Evolutionary conservation across 768 basidiomycete genomes (phyloP).

Genomic region (Naganishia vishniacii): DNA sequence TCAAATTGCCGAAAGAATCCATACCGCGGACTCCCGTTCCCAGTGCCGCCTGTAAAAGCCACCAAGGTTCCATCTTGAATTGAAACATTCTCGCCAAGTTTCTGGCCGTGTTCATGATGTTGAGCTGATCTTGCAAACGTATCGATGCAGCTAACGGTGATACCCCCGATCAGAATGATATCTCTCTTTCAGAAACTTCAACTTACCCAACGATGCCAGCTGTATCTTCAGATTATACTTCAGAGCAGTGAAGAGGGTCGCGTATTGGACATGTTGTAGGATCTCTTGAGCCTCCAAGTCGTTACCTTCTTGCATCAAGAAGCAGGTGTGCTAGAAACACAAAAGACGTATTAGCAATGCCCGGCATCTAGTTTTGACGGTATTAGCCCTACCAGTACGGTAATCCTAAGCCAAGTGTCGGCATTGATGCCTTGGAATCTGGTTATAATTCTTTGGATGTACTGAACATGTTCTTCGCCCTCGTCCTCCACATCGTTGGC

Average conservation of each 20-base stretch:
- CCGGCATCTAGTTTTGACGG: not conserved
- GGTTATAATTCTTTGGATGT: constrained; percentile 51
- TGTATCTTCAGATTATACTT: constrained; percentile 55
- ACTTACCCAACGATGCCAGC: constrained; percentile 68
- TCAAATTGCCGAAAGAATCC: constrained; percentile 69
- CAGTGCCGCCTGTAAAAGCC: constrained; percentile 68
- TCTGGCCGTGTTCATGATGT: constrained; percentile 68
- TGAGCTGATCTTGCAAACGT: constrained; percentile 55
- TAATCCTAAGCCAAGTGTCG: constrained; percentile 75
- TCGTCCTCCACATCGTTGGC: constrained; percentile 2
- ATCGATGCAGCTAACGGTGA: constrained; percentile 64
- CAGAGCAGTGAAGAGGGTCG: constrained; percentile 31
- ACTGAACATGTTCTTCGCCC: constrained; percentile 32
- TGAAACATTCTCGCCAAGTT: constrained; percentile 70
- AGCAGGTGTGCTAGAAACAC: constrained; percentile 41
- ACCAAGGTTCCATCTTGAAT: constrained; percentile 78
- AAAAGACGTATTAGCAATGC: not conserved
- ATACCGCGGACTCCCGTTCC: constrained; percentile 62
- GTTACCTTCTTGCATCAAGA: constrained; percentile 45
- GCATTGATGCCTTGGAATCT: constrained; percentile 76
- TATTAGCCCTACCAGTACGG: constrained; percentile 65
- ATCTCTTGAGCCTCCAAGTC: constrained; percentile 44
- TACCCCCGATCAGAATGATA: constrained; percentile 13
- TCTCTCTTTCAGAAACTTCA: not conserved
- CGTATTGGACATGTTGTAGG: constrained; percentile 42